Percentiles rank a stretch among this genome's conserved stretches.
Conservation (phyloP, 805 yeast species). For the Saccharomycopsis capsularis region DNA sequence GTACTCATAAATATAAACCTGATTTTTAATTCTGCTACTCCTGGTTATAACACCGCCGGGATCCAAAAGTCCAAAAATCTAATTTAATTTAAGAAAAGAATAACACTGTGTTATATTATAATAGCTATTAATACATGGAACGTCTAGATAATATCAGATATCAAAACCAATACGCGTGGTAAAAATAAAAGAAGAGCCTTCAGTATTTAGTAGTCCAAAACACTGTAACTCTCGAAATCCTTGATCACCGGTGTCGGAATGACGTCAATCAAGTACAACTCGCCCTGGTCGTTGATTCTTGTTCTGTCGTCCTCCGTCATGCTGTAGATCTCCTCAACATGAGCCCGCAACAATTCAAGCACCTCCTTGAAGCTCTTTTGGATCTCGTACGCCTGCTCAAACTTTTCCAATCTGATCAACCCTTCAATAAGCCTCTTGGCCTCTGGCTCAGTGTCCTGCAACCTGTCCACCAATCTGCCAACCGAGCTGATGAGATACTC, state of each 20-base stretch:
- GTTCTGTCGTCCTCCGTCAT: constrained; percentile 83
- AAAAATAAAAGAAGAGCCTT: no score
- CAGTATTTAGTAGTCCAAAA: constrained; percentile 57
- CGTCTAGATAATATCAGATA: no score
- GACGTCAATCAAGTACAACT: constrained; percentile 68
- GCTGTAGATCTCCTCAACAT: constrained; percentile 67
- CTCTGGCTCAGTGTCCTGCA: constrained; percentile 68
- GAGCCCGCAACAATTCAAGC: constrained; percentile 45
- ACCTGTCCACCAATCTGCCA: constrained; percentile 79
- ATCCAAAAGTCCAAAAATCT: no score
- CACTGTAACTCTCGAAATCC: constrained; percentile 51
- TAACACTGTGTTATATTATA: no score
- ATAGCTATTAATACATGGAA: no score
- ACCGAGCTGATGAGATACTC: constrained; percentile 85
- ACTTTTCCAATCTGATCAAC: constrained; percentile 60
- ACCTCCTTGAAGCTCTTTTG: constrained; percentile 62
- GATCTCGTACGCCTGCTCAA: constrained; percentile 75
- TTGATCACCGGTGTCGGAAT: constrained; percentile 63
- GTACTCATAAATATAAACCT: no score
- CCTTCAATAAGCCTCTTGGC: constrained; percentile 69
- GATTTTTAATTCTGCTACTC: no score
- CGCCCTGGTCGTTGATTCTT: constrained; percentile 83
- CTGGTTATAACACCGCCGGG: no score
- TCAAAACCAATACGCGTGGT: no score
- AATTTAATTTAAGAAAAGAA: no score